Base-by-base conservation (phyloP, 805 yeast species). In the Wickerhamiella dianesei region DNA sequence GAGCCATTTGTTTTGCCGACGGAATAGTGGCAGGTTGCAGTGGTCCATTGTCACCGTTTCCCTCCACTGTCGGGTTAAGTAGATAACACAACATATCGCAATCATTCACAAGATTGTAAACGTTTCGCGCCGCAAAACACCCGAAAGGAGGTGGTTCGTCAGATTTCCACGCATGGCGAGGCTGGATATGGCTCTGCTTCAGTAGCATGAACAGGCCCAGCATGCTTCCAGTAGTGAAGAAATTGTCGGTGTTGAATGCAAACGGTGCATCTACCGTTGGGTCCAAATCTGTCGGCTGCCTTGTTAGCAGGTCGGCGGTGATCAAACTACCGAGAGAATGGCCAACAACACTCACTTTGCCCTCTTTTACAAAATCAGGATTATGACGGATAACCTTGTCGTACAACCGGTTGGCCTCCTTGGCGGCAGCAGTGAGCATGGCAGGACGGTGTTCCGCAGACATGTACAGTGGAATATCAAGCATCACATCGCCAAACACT, bases 1-100 rank as follows among this genome's bases (percentile, higher is more conserved):
- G 19, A 6, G 32, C 19, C 44, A 47, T 22, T 17, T 20, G n/a
- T 14, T 20, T 13, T 14, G 21, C 41, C 6, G 41, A 19, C 16
- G 41, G 41, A 6, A 39, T 12, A 12, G 21, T 39, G 8, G 21
- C 41, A 5, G 41, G 41, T 12, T 13, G 41, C 17, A 20, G 16
- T 5, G 16, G 5, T 14, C 25, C 25, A 25, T 25, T 25, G 8
- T 39, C 25, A 14, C 25, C 41, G 14, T 56, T 57, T 3, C 64
- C 69, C 51, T 73, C 69, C 5, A 88, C 76, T 40, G 89, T 66
- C 1, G 97, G 96, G 59, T 87, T 95, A 51, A 89, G 66, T 48
- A 95, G 67, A 59, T 84, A 87, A 0, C 94, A 94, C 36, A 92
- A 80, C 1, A 96, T 94, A 60, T 89, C 98, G 56, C 94, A 82